Evolutionary conservation across 169 alveolate species (phyloP), one percentile per base, ranked within the genome.

Genomic region (Eimeria necatrix): DNA sequence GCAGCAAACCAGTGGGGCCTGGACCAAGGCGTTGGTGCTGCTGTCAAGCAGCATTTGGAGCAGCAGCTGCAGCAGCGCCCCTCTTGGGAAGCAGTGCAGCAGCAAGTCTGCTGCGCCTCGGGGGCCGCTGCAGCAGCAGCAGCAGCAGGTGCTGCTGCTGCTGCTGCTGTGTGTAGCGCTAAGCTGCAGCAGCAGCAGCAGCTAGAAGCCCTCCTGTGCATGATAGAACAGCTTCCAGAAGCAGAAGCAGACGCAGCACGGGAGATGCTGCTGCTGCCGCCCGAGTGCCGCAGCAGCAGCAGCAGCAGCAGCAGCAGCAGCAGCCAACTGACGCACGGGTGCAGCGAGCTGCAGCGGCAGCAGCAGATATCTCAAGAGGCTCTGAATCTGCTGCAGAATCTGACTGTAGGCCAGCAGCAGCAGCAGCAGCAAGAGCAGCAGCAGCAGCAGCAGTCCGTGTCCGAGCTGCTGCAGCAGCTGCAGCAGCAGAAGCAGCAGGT

Each of bases 301-400:
- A n/a, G 48, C 81, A 71, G 49, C 81, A 18, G 81, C 81, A 71
- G 51, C 81, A 71, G 81, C 81, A 71, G 46, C 81, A 71, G 81
- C 81, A 71, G 81, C 81, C 14, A 10, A n/a, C 6, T 32, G 9
- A 24, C 81, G 10, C 3, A 9, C 46, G 49, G 51, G 18, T 4
- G 64, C 51, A 71, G 51, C 10, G 41, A 32, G 49, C 81, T 9
- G 46, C 53, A 24, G 81, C 53, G 10, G 51, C 46, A 24, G 51
- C 81, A 71, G 81, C 49, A n/a, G 18, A 14, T 71, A 4, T 71
- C 81, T 7, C 81, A n/a, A 71, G 81, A 9, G 81, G 81, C 81
- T 24, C 16, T 71, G 81, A 48, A 26, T 24, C 4, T 71, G 46
- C 81, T 71, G 81, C 51, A 71, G 81, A n/a, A n/a, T 4, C 18